These are phyloP conservation scores for Yarrowia phangngaensis DNA, from an alignment of 805 yeast genomes.

Conservation along the genomic window DNA sequence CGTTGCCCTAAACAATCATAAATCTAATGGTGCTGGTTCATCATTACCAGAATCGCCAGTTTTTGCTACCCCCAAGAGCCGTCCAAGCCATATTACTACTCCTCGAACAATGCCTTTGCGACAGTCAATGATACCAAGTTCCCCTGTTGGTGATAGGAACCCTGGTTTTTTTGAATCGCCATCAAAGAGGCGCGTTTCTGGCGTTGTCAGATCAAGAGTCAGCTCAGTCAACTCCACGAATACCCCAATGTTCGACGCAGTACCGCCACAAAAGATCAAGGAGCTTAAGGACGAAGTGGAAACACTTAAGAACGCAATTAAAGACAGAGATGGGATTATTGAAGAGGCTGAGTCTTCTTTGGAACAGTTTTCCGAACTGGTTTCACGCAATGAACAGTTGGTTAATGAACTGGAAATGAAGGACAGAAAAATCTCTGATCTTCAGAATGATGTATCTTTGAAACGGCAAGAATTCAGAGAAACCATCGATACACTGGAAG, in stretches of 20 bases:
- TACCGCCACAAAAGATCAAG: neutral
- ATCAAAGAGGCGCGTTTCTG: slow-evolving; percentile 5
- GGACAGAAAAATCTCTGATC: slow-evolving; percentile 34
- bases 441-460: slow-evolving; percentile 35
- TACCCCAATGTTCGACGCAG: neutral
- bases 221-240: slow-evolving; percentile 8
- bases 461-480: slow-evolving; percentile 38
- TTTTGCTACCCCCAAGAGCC: slow-evolving; percentile 23
- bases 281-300: slow-evolving; percentile 7
- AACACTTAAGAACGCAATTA: neutral
- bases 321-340: slow-evolving; percentile 19
- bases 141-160: slow-evolving; percentile 3
- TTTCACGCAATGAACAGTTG: slow-evolving; percentile 16
- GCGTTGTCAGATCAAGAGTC: slow-evolving; percentile 3
- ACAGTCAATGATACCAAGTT: slow-evolving; percentile 6
- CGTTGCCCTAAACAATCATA: slow-evolving; percentile 37
- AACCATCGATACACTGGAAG: slow-evolving; percentile 35
- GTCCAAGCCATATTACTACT: slow-evolving; percentile 24
- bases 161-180: slow-evolving; percentile 14
- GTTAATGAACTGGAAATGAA: slow-evolving; percentile 31
- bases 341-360: slow-evolving; percentile 19
- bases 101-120: slow-evolving; percentile 14
- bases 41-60: slow-evolving; percentile 20
- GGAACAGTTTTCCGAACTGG: slow-evolving; percentile 22
- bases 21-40: neutral